Evolutionary conservation across 805 yeast species (phyloP).

Genomic region (Wilhelminamyces savonicus): DNA sequence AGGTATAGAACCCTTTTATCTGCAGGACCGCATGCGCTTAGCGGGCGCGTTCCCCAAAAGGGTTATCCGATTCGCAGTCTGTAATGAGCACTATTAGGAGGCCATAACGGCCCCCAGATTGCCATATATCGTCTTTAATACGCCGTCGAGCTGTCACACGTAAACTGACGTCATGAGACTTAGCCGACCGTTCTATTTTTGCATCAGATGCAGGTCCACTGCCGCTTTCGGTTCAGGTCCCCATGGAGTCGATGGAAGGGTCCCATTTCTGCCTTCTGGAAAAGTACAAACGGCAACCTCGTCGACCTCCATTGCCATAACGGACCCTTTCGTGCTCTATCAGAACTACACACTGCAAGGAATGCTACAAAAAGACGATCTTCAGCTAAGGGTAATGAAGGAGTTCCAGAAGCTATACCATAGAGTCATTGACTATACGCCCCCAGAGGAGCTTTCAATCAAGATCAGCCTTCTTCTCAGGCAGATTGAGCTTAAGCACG

Average conservation of each 20-base stretch:
- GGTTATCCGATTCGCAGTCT: no score
- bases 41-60: no score
- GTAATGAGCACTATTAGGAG: no score
- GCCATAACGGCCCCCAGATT: no score
- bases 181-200: not conserved
- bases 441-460: slow-evolving; percentile 42
- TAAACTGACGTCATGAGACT: not conserved
- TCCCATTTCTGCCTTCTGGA: slow-evolving; percentile 14
- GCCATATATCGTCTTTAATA: no score
- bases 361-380: slow-evolving; percentile 44
- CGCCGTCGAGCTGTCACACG: not conserved
- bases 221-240: slow-evolving; percentile 17
- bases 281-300: slow-evolving; percentile 20
- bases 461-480: slow-evolving; percentile 34
- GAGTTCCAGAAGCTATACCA: slow-evolving; percentile 57
- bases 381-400: slow-evolving; percentile 56
- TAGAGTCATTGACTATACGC: slow-evolving; percentile 53
- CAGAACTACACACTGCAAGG: slow-evolving; percentile 48
- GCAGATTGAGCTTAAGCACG: slow-evolving; percentile 28
- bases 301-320: slow-evolving; percentile 42
- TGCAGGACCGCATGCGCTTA: not conserved
- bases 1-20: not conserved
- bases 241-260: slow-evolving; percentile 33
- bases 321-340: slow-evolving; percentile 60
- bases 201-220: not conserved